phyloP scores from a whole-genome alignment of 257 asterid species.

The Rauvolfia tetraphylla region DNA sequence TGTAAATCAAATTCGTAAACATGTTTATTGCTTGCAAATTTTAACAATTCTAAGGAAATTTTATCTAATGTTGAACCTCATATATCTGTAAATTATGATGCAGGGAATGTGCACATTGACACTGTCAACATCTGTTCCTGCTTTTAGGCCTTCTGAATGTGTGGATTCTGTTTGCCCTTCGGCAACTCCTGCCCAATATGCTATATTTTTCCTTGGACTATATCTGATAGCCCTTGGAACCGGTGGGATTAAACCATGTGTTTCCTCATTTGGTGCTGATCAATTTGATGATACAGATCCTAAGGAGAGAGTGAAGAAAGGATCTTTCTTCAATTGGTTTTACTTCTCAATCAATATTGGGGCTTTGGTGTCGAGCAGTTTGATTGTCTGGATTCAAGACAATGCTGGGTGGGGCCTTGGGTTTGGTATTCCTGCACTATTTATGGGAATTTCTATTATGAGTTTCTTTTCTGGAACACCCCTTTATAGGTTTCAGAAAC shows the following conservation, averaged over 20 bases:
- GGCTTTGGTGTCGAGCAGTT: conserved; percentile 79
- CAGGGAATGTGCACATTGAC: conserved; percentile 94
- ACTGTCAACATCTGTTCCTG: conserved; percentile 76
- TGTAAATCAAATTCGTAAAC: neutral
- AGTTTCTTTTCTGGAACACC: conserved; percentile 83
- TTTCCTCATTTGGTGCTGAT: conserved; percentile 94
- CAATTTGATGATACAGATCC: conserved; percentile 94
- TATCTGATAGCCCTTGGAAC: conserved; percentile 92
- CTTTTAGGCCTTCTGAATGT: conserved; percentile 72
- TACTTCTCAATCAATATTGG: conserved; percentile 90
- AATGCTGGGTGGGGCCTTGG: conserved; percentile 98
- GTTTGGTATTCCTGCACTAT: conserved; percentile 81
- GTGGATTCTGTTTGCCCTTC: conserved; percentile 73
- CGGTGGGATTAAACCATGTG: conserved; percentile 97
- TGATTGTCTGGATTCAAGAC: conserved; percentile 95
- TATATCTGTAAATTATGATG: conserved; percentile 2
- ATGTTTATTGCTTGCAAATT: conserved; percentile 7
- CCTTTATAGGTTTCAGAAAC: conserved; percentile 89
- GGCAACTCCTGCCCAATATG: conserved; percentile 71
- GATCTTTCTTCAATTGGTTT: conserved; percentile 95
- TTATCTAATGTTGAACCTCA: neutral
- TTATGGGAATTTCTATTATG: conserved; percentile 73
- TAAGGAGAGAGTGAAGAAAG: conserved; percentile 81
- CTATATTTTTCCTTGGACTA: conserved; percentile 69
- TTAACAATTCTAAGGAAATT: neutral